Conservation (phyloP, 768 basidiomycete species). For the Termitomyces sp. region DNA sequence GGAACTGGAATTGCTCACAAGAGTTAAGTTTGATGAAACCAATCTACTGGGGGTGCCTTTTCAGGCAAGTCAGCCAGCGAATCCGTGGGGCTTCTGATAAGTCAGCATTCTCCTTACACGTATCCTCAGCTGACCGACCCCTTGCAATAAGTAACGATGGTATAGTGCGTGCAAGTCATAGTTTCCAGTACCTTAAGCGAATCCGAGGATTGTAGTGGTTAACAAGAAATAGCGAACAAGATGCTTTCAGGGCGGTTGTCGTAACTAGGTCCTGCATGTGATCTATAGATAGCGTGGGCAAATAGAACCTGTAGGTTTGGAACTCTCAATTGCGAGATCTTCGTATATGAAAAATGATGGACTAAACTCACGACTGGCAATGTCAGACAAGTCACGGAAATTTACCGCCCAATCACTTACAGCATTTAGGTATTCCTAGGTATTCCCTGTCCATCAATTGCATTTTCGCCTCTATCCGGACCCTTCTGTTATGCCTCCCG, state of each 20-base stretch:
- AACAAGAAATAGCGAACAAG: background rate
- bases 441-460: too few species aligned
- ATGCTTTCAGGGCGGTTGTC: conserved; percentile 16
- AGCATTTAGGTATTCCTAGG: too few species aligned
- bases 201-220: conserved; percentile 44
- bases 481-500: too few species aligned
- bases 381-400: too few species aligned
- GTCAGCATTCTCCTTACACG: conserved; percentile 40
- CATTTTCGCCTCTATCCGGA: too few species aligned
- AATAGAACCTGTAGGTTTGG: too few species aligned
- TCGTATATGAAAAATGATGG: too few species aligned
- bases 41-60: conserved; percentile 47
- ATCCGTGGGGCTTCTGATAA: conserved; percentile 8
- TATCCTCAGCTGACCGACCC: conserved; percentile 33
- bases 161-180: conserved; percentile 32
- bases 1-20: conserved; percentile 53
- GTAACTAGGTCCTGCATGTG: conserved; percentile 38
- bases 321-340: too few species aligned
- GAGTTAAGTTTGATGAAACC: conserved; percentile 55
- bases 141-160: conserved; percentile 45
- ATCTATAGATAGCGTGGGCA: conserved; percentile 36
- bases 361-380: too few species aligned
- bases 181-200: conserved; percentile 11
- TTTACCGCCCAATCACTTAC: too few species aligned
- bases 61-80: conserved; percentile 58